These are phyloP conservation scores for Hanseniaspora mollemarum DNA, from an alignment of 805 yeast species.

Conservation along the genomic window DNA sequence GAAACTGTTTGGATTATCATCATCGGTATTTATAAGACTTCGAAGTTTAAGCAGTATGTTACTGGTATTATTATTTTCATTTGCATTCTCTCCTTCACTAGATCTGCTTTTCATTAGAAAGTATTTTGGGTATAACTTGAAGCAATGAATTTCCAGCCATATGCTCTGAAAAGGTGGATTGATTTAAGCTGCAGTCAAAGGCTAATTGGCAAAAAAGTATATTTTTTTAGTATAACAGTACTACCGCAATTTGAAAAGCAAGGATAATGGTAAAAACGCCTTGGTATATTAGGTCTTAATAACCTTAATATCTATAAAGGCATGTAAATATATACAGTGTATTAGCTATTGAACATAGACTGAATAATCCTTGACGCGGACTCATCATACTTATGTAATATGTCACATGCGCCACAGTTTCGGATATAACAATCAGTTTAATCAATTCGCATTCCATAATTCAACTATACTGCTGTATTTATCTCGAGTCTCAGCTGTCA, in stretches of 20 bases:
- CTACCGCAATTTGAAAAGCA: too few relatives aligned
- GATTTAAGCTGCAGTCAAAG: too few relatives aligned
- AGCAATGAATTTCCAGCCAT: too few relatives aligned
- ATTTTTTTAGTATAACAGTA: too few relatives aligned
- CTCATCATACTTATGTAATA: neutral
- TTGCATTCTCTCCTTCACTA: neutral
- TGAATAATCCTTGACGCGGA: neutral
- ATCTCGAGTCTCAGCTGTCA: neutral
- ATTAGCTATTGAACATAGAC: neutral
- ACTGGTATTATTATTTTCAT: neutral
- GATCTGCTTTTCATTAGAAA: too few relatives aligned
- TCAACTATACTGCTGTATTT: neutral
- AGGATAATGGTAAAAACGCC: too few relatives aligned
- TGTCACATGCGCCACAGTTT: constrained; percentile 9
- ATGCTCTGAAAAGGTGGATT: too few relatives aligned
- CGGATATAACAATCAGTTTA: neutral
- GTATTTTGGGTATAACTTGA: too few relatives aligned
- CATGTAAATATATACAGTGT: too few relatives aligned
- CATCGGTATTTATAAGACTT: neutral
- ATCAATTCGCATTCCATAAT: constrained; percentile 8
- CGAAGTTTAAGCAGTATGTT: neutral
- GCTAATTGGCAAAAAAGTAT: too few relatives aligned
- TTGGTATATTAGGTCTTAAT: too few relatives aligned
- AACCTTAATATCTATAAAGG: too few relatives aligned
- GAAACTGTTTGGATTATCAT: neutral